These are phyloP conservation scores for Saturnispora halmiae DNA, from an alignment of 805 yeast species.

Conservation along the genomic window DNA sequence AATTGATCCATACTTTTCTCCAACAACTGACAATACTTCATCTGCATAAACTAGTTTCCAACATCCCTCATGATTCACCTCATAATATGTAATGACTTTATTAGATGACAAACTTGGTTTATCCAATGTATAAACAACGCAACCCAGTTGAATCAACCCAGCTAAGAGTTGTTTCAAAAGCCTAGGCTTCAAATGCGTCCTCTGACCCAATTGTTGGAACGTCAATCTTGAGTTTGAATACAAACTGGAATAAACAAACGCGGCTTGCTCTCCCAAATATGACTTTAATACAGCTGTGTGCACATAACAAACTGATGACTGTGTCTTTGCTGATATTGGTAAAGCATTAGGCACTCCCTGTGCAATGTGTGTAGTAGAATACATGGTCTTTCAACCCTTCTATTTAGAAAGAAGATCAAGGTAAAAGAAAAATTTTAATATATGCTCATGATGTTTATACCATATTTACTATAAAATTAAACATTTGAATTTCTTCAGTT, in stretches of 20 bases:
- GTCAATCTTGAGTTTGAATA: conserved; percentile 61
- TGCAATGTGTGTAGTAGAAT: conserved; percentile 8
- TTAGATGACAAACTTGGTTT: conserved; percentile 13
- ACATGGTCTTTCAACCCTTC: conserved; percentile 3
- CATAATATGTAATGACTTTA: conserved; percentile 33
- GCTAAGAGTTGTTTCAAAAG: conserved; percentile 60
- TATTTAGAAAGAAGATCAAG: neutral
- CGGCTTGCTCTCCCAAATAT: conserved; percentile 67
- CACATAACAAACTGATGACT: conserved; percentile 54
- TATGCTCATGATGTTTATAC: neutral
- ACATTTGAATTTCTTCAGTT: neutral
- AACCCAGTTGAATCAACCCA: conserved; percentile 67
- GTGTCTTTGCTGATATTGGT: conserved; percentile 36
- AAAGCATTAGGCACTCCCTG: conserved; percentile 17
- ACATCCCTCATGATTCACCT: conserved; percentile 55
- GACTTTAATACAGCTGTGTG: conserved; percentile 44
- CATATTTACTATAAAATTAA: neutral
- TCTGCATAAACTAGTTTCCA: conserved; percentile 66
- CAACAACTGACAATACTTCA: conserved; percentile 51
- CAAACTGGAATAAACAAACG: conserved; percentile 49
- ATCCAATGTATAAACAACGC: conserved; percentile 52
- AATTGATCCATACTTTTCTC: conserved; percentile 34
- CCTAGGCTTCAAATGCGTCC: conserved; percentile 38
- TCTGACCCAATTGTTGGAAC: conserved; percentile 42
- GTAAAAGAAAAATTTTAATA: neutral